Percentiles rank a stretch among this genome's conserved stretches.
Conservation (phyloP, 495 filamentous ascomycete species). For the Talaromyces adpressus region DNA sequence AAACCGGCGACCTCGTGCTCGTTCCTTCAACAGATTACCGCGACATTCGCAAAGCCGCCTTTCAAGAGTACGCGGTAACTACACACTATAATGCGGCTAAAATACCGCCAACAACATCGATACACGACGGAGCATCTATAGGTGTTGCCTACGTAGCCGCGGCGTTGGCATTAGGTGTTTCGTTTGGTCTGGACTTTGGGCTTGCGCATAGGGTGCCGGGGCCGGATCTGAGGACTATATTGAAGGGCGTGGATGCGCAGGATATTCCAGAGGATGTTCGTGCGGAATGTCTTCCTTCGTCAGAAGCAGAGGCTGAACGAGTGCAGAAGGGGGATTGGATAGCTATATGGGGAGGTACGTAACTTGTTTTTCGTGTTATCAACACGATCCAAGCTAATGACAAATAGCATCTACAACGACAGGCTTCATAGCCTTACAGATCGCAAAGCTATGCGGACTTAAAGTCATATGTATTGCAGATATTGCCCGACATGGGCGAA, state of each 20-base stretch:
- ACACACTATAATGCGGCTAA: conserved; percentile 57
- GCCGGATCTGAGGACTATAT: conserved; percentile 42
- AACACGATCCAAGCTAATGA: background rate
- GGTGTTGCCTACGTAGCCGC: conserved; percentile 61
- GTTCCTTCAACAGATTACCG: conserved; percentile 65
- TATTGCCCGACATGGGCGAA: conserved; percentile 51
- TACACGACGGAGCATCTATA: conserved; percentile 49
- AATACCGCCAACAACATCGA: conserved; percentile 38
- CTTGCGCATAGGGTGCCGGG: conserved; percentile 28
- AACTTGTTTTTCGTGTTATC: background rate
- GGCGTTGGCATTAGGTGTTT: conserved; percentile 51
- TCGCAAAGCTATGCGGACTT: conserved; percentile 53
- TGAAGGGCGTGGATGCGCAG: conserved; percentile 28
- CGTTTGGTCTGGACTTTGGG: conserved; percentile 53
- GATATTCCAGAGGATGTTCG: conserved; percentile 45
- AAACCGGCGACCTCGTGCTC: conserved; percentile 50
- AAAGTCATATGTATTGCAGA: conserved; percentile 53
- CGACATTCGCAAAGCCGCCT: conserved; percentile 60
- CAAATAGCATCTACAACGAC: conserved; percentile 51
- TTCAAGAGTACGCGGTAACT: conserved; percentile 60
- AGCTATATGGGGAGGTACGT: conserved; percentile 58
- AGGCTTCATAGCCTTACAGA: conserved; percentile 50
- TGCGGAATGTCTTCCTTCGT: conserved; percentile 42
- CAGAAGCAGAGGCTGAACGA: conserved; percentile 31
- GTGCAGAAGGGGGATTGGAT: conserved; percentile 53